Percentiles rank a stretch among this genome's conserved stretches.
Conservation (phyloP, 495 filamentous ascomycete genomes). For the Tuber umbilicatum region DNA sequence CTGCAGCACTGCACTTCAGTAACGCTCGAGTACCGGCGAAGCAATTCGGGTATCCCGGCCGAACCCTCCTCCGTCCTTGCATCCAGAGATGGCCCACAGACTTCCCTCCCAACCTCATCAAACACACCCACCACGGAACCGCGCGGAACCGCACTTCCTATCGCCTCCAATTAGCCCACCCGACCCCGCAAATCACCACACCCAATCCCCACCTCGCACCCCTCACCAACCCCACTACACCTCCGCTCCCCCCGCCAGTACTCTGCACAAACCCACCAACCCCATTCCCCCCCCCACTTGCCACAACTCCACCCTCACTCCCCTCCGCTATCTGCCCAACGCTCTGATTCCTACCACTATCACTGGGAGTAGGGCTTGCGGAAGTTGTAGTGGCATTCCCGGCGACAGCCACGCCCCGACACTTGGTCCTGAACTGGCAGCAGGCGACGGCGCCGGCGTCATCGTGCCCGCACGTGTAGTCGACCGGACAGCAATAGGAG, state of each 20-base stretch:
- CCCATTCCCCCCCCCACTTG: neutral
- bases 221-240: neutral
- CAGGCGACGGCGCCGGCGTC: slow-evolving; percentile 1
- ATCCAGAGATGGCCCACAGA: neutral
- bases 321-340: neutral
- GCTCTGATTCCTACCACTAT: neutral
- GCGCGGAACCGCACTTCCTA: neutral
- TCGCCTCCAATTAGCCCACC: neutral
- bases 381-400: neutral
- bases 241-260: neutral
- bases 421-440: neutral
- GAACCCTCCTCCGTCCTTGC: neutral
- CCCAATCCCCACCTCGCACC: neutral
- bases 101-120: neutral
- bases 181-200: neutral
- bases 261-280: neutral
- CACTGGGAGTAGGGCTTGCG: neutral
- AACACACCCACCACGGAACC: neutral
- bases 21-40: neutral
- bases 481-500: neutral
- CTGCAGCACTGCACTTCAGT: neutral
- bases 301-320: neutral
- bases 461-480: neutral
- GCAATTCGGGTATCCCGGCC: neutral
- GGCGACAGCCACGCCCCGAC: neutral